A percentile compares a stretch with the other conserved stretches of the same genome.
These are phyloP conservation scores for Fusarium sp. DNA, from an alignment of 2,329 filamentous ascomycete genomes.

Conservation along the genomic window DNA sequence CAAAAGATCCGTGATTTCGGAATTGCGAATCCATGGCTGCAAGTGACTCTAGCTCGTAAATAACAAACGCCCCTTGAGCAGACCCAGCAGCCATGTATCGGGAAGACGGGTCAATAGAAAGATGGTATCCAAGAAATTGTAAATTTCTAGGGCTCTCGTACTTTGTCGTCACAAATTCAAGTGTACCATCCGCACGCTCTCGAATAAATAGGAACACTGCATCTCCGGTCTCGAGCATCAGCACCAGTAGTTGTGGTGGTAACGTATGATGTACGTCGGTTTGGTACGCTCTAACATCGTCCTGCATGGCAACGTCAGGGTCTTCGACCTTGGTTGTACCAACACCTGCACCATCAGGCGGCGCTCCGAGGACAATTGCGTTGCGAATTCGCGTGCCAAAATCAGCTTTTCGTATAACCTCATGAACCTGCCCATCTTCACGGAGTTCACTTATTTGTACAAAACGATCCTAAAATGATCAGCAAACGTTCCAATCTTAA, in stretches of 20 bases:
- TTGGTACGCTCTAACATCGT: conserved; percentile 35
- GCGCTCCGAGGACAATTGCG: conserved; percentile 77
- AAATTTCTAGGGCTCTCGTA: conserved; percentile 69
- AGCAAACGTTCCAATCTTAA: conserved; percentile 12
- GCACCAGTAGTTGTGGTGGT: conserved; percentile 83
- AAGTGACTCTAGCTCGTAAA: conserved; percentile 76
- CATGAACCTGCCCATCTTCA: conserved; percentile 75
- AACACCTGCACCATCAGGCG: conserved; percentile 48
- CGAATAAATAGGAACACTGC: conserved; percentile 81
- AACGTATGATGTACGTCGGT: conserved; percentile 49
- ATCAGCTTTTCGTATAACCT: conserved; percentile 81
- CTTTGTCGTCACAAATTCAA: conserved; percentile 71
- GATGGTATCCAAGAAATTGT: conserved; percentile 71
- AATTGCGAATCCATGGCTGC: conserved; percentile 64
- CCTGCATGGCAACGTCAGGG: conserved; percentile 53
- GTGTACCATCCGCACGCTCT: conserved; percentile 55
- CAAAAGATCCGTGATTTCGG: conserved; percentile 57
- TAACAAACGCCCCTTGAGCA: conserved; percentile 74
- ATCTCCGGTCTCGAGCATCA: conserved; percentile 79
- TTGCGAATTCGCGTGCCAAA: conserved; percentile 84
- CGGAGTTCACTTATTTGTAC: conserved; percentile 84
- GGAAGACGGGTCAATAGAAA: conserved; percentile 83
- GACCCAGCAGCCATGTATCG: conserved; percentile 77
- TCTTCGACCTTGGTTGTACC: conserved; percentile 56
- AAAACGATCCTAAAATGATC: conserved; percentile 71